Percentiles rank a stretch among this genome's conserved stretches.
These are phyloP conservation scores for Aphanocladium album DNA, from an alignment of 2,329 filamentous ascomycete genomes.

Conservation along the genomic window DNA sequence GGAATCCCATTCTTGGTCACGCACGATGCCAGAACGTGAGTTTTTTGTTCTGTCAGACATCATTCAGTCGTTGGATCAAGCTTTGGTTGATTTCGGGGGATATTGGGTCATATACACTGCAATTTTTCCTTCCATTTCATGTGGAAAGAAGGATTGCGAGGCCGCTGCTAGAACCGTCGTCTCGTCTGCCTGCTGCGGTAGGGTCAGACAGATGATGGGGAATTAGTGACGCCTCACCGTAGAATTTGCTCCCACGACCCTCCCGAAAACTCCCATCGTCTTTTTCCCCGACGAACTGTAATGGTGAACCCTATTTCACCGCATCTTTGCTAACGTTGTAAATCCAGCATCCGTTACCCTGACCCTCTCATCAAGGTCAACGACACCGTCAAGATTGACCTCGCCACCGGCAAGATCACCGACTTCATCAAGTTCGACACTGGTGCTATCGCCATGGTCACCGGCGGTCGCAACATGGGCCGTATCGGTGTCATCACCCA, in stretches of 20 bases:
- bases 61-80: conserved; percentile 99
- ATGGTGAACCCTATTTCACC: conserved; percentile 16
- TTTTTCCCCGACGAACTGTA: conserved; percentile 26
- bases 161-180: neutral
- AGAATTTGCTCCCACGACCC: conserved; percentile 1
- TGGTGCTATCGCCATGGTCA: conserved; percentile 96
- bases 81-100: conserved; percentile 66
- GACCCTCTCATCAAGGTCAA: conserved; percentile 99
- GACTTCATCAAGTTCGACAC: conserved; percentile 99
- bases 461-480: conserved; percentile 99
- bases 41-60: conserved; percentile 75
- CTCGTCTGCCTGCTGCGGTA: conserved; percentile 11
- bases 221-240: conserved; percentile 5
- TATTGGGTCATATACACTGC: neutral
- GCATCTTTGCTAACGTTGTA: conserved; percentile 34
- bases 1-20: conserved; percentile 99
- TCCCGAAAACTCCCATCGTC: conserved; percentile 3
- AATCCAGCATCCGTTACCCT: conserved; percentile 90
- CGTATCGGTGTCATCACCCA: conserved; percentile 99
- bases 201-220: conserved; percentile 3
- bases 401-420: conserved; percentile 92
- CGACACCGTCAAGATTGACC: conserved; percentile 99
- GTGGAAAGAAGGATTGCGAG: neutral
- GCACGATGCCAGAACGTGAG: conserved; percentile 99
- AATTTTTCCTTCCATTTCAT: neutral